Percentiles rank a stretch among this genome's conserved stretches.
phyloP scores from a whole-genome alignment of 768 basidiomycete genomes.

The Leccinum olivaceopallidum region DNA sequence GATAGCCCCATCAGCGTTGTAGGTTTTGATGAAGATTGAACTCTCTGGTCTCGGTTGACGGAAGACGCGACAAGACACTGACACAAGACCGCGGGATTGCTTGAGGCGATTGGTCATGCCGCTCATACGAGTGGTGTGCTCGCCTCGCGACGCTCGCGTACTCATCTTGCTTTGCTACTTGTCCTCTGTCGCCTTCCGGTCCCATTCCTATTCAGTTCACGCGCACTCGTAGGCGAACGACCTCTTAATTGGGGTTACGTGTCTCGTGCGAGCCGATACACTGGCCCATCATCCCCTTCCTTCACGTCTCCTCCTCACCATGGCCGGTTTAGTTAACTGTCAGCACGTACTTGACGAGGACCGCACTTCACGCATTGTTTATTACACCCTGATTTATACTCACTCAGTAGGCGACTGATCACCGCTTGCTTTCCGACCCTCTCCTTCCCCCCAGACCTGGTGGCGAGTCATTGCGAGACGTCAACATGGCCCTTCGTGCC shows the following conservation, averaged over 20 bases:
- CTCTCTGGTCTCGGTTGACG: conserved; percentile 52
- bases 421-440: conserved; percentile 37
- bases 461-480: conserved; percentile 26
- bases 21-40: conserved; percentile 53
- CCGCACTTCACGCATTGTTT: conserved; percentile 38
- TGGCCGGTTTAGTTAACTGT: conserved; percentile 25
- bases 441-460: conserved; percentile 17
- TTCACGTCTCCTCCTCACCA: conserved; percentile 22
- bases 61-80: conserved; percentile 54
- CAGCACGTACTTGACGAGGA: conserved; percentile 28
- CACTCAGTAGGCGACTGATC: conserved; percentile 45
- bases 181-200: conserved; percentile 41
- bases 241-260: conserved; percentile 83
- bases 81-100: conserved; percentile 59
- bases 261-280: conserved; percentile 78
- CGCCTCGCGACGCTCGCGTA: conserved; percentile 55
- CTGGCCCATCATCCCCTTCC: conserved; percentile 47
- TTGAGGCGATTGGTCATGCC: conserved; percentile 52
- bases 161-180: conserved; percentile 43
- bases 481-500: conserved; percentile 27
- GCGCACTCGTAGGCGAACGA: conserved; percentile 68
- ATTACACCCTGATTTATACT: conserved; percentile 45
- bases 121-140: conserved; percentile 49
- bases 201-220: conserved; percentile 55
- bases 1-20: conserved; percentile 24